Evolutionary conservation across 78 protist genomes (phyloP), one percentile per base, ranked within the genome.

Genomic region (Planoprotostelium fungivorum): DNA sequence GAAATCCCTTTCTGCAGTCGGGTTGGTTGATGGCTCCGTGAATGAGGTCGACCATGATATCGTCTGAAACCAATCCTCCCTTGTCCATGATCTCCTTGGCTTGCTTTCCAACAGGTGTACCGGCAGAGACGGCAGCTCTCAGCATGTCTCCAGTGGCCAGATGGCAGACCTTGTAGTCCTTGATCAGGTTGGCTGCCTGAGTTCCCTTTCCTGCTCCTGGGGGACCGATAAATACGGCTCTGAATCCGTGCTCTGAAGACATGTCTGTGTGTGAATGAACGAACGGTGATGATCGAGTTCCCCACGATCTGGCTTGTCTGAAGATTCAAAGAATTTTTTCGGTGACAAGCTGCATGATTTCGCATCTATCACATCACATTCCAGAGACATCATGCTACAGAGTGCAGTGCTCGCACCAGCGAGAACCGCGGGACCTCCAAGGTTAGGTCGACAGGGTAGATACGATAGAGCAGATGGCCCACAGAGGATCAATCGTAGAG

Each of bases 131-230:
- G 0, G 99, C 99, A 0, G 97, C 99, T 16, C 99, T 96, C 34
- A 98, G 96, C 96, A 97, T 87, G 85, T 98, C 99, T 39, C 99
- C 99, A 0, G 99, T 98, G 34, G 99, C 63, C 31, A 98, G 95
- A 88, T 98, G 99, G 91, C 98, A 96, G n/a, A 96, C 88, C 85
- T 90, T 25, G 85, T 85, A 90, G 36, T 88, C 94, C 31, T 88
- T 85, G 85, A 92, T 84, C 87, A 94, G 51, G 38, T 87, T 63
- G 88, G 91, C 92, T 91, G 96, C 94, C 89, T 97, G 98, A 16
- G 99, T 97, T 37, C 99, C 99, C 95, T 98, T 98, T 86, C 99
- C 99, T 1, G 96, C 86, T 0, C 98, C 98, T 37, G 99, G 99
- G 37, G 98, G 95, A 29, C 98, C 98, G 38, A 93, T 37, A 63